A percentile compares a stretch with the other conserved stretches of the same genome.
Conservation (phyloP, 2,329 filamentous ascomycete genomes). For the Coniochaeta sp. region DNA sequence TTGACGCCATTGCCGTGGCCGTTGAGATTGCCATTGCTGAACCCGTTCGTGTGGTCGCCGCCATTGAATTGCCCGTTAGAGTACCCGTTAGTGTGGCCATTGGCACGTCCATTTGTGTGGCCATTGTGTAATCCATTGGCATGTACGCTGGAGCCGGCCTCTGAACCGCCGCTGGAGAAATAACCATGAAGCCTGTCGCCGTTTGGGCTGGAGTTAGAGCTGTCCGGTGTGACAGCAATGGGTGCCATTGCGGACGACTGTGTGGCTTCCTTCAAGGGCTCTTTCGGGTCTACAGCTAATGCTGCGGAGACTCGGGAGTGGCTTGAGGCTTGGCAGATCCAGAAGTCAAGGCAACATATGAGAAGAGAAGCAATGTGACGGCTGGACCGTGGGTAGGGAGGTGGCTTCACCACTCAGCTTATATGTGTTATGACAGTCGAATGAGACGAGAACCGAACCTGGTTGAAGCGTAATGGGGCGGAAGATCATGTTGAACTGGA, state of each 20-base stretch:
- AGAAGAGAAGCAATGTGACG: background rate
- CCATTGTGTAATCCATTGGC: slow-evolving; percentile 18
- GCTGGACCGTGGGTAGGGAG: slow-evolving; percentile 1
- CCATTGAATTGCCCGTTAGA: slow-evolving; percentile 16
- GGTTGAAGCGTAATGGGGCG: background rate
- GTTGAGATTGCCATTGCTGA: slow-evolving; percentile 12
- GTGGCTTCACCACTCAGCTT: slow-evolving; percentile 13
- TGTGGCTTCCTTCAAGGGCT: slow-evolving; percentile 7
- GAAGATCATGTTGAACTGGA: background rate
- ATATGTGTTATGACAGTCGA: slow-evolving; percentile 7
- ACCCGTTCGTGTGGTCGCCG: slow-evolving; percentile 10
- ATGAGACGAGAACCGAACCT: background rate
- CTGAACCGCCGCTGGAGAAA: slow-evolving; percentile 15
- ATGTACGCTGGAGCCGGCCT: slow-evolving; percentile 15
- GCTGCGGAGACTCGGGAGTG: background rate
- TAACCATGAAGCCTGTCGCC: slow-evolving; percentile 18
- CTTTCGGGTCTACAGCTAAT: background rate
- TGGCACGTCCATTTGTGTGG: slow-evolving; percentile 6
- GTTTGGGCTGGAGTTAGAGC: slow-evolving; percentile 18
- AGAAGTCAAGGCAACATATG: slow-evolving; percentile 1
- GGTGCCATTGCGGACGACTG: slow-evolving; percentile 15
- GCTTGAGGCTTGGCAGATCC: background rate
- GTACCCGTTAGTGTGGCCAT: slow-evolving; percentile 7
- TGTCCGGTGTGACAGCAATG: slow-evolving; percentile 20
- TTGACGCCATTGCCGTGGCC: slow-evolving; percentile 10